Evolutionary conservation across 805 yeast species (phyloP).

Genomic region (Jamesozyma lodderae): DNA sequence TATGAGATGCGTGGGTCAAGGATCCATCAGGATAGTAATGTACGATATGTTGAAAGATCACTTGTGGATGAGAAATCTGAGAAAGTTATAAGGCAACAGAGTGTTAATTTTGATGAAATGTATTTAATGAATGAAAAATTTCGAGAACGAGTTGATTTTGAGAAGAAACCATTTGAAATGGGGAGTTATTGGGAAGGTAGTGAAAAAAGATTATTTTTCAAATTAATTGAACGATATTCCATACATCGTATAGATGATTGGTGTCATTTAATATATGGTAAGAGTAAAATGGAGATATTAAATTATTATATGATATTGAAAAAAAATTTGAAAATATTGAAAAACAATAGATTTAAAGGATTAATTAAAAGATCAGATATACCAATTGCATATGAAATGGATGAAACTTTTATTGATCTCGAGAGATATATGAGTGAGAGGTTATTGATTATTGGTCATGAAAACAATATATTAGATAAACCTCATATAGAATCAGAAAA

Average conservation of each 20-base stretch:
- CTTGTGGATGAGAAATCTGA: not conserved
- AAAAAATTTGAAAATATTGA: constrained; percentile 12
- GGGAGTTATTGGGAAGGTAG: constrained; percentile 23
- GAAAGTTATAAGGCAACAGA: not conserved
- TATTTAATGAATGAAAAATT: constrained; percentile 4
- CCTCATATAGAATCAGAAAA: too few species aligned
- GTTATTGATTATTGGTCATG: too few species aligned
- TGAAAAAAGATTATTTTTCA: constrained; percentile 28
- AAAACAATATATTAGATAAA: too few species aligned
- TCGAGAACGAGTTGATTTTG: constrained; percentile 6
- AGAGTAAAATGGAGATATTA: constrained; percentile 24
- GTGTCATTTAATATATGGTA: constrained; percentile 13
- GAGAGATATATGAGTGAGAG: constrained; percentile 21
- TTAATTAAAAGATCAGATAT: constrained; percentile 16
- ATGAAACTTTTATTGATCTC: constrained; percentile 18
- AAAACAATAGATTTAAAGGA: constrained; percentile 10
- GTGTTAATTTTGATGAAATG: not conserved
- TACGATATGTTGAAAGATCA: constrained; percentile 3
- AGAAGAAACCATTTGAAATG: constrained; percentile 6
- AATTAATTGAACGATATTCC: constrained; percentile 21
- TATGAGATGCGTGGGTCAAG: constrained; percentile 7
- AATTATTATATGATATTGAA: constrained; percentile 20
- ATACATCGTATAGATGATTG: constrained; percentile 29
- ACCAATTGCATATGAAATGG: constrained; percentile 30
- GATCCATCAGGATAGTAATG: constrained; percentile 2